Evolutionary conservation across 2,329 filamentous ascomycete species (phyloP).

Genomic region (Aspergillus sergii): DNA sequence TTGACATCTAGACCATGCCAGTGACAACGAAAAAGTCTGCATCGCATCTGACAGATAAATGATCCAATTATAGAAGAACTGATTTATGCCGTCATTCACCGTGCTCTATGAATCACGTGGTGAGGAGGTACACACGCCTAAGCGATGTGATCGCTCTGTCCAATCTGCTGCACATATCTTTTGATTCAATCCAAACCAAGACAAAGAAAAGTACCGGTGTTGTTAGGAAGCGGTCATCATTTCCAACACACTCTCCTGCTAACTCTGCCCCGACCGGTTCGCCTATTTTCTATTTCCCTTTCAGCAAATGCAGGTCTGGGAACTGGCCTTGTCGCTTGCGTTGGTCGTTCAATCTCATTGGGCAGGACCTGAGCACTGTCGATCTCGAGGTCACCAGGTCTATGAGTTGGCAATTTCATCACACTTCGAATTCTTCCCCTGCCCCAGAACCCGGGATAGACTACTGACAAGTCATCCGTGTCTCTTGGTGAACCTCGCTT

Average conservation of each 20-base stretch:
- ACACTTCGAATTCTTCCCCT: constrained; percentile 16
- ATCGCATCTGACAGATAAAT: constrained; percentile 1
- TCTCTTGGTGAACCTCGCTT: constrained; percentile 7
- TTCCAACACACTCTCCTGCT: background rate
- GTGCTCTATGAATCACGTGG: background rate
- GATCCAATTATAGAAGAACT: constrained; percentile 4
- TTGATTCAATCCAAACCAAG: background rate
- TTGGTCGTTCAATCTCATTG: constrained; percentile 3
- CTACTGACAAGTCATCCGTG: constrained; percentile 20
- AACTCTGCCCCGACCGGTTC: background rate
- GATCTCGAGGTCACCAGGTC: constrained; percentile 40
- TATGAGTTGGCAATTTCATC: constrained; percentile 37
- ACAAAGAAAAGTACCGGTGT: background rate
- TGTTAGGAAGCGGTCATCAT: background rate
- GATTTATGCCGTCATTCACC: background rate
- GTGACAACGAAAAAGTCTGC: background rate
- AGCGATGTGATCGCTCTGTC: background rate
- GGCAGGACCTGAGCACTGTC: constrained; percentile 23
- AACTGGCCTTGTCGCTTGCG: constrained; percentile 1
- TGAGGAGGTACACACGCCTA: background rate
- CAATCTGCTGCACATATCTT: background rate
- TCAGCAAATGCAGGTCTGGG: constrained; percentile 2
- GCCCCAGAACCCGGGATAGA: constrained; percentile 11
- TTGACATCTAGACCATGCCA: constrained; percentile 1
- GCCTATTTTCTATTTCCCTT: background rate